phyloP scores from a whole-genome alignment of 179 eudicot genomes.

The Spinacia oleracea region DNA sequence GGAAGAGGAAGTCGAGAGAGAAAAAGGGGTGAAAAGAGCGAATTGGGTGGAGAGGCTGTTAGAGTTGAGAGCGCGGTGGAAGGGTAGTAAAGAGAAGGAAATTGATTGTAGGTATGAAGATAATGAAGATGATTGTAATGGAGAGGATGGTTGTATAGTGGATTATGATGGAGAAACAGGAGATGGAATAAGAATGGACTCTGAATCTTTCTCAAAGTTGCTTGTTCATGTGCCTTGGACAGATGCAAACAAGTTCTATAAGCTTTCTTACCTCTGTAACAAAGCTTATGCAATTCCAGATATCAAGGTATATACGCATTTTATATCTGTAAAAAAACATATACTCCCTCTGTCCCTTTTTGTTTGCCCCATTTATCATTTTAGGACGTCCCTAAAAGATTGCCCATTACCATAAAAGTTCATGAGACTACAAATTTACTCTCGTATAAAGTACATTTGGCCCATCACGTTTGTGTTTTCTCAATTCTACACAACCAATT shows the following conservation, averaged over 20 bases:
- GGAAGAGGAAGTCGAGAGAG: slow-evolving; percentile 23
- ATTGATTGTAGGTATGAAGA: slow-evolving; percentile 12
- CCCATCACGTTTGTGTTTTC: no score
- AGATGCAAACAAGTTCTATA: slow-evolving; percentile 60
- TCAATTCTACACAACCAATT: no score
- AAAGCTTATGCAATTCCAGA: slow-evolving; percentile 67
- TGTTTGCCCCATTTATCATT: no score
- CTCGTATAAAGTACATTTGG: no score
- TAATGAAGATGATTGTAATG: slow-evolving; percentile 32
- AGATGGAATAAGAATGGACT: slow-evolving; percentile 39
- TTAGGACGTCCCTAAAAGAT: no score
- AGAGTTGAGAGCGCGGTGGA: slow-evolving; percentile 59
- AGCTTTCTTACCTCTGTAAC: slow-evolving; percentile 72
- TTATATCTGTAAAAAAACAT: background rate
- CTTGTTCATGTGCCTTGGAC: slow-evolving; percentile 57
- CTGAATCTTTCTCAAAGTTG: slow-evolving; percentile 49
- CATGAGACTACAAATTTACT: no score
- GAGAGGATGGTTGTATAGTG: slow-evolving; percentile 48
- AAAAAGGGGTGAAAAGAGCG: slow-evolving; percentile 35
- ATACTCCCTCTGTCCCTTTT: no score
- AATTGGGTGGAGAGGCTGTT: slow-evolving; percentile 64
- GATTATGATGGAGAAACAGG: slow-evolving; percentile 43
- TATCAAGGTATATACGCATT: slow-evolving; percentile 55
- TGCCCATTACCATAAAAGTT: no score
- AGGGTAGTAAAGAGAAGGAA: slow-evolving; percentile 39